Evolutionary conservation across 495 filamentous ascomycete genomes (phyloP).

Genomic region (Aspergillus cavernicola): DNA sequence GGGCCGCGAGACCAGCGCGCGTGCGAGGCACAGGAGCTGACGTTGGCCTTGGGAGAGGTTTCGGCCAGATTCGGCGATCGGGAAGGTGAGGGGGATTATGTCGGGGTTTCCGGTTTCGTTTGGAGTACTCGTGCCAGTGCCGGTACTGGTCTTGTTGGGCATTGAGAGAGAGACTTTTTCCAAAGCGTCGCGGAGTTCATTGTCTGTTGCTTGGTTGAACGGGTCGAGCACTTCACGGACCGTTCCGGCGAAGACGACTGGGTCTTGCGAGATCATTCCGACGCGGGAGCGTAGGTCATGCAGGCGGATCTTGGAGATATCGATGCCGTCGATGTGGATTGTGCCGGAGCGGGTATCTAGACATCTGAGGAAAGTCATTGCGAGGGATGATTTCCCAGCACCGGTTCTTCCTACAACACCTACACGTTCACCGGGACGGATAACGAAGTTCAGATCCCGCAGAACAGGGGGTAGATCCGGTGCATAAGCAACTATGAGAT

Average conservation of each 20-base stretch:
- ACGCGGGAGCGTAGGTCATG: conserved; percentile 45
- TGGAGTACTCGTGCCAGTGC: conserved; percentile 35
- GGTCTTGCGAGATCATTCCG: conserved; percentile 53
- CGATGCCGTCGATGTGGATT: conserved; percentile 48
- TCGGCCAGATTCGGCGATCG: conserved; percentile 63
- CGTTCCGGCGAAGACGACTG: conserved; percentile 50
- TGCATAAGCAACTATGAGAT: conserved; percentile 65
- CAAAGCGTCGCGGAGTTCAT: conserved; percentile 58
- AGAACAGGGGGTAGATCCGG: conserved; percentile 64
- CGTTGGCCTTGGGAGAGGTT: conserved; percentile 77
- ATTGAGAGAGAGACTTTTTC: conserved; percentile 27
- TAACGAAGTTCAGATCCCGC: conserved; percentile 58
- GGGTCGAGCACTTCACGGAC: conserved; percentile 50
- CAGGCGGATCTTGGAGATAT: conserved; percentile 46
- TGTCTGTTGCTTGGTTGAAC: conserved; percentile 53
- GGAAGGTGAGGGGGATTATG: conserved; percentile 28
- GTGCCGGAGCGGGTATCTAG: conserved; percentile 40
- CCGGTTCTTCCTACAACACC: conserved; percentile 66
- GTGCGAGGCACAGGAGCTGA: conserved; percentile 74
- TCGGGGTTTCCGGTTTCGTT: conserved; percentile 27
- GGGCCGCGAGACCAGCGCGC: conserved; percentile 68
- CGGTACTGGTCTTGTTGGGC: conserved; percentile 14
- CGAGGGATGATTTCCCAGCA: conserved; percentile 44
- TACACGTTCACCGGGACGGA: conserved; percentile 60
- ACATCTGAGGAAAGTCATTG: conserved; percentile 47